Evolutionary conservation across 192 early-diverging fungal species (phyloP).

Genomic region (Phlyctochytrium planicorne): DNA sequence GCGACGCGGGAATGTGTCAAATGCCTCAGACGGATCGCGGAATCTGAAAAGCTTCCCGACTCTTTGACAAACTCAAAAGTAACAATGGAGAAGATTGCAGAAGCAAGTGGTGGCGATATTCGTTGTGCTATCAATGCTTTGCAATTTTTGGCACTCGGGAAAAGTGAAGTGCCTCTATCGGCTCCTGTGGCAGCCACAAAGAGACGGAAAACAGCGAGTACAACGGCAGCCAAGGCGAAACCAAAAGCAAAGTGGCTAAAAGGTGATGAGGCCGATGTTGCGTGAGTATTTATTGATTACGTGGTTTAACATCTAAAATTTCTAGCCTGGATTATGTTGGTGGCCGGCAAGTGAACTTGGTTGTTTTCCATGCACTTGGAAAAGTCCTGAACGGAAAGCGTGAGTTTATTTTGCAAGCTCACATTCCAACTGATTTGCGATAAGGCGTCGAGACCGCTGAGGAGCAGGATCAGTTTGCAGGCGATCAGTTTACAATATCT

Average conservation of each 20-base stretch:
- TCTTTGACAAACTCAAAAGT: too few relatives aligned
- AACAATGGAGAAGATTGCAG: slow-evolving; percentile 28
- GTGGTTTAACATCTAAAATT: too few relatives aligned
- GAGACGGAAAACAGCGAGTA: neutral
- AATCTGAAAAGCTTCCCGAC: too few relatives aligned
- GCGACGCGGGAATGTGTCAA: neutral
- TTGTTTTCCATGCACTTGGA: slow-evolving; percentile 41
- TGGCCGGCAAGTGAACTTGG: slow-evolving; percentile 28
- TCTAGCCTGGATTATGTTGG: slow-evolving; percentile 26
- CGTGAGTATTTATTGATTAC: neutral
- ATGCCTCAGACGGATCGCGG: too few relatives aligned
- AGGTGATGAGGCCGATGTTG: too few relatives aligned
- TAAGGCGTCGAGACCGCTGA: slow-evolving; percentile 13
- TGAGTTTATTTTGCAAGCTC: slow-evolving; percentile 8
- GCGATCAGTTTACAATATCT: neutral
- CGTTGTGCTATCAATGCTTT: slow-evolving; percentile 45
- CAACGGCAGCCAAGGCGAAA: neutral
- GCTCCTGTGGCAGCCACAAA: slow-evolving; percentile 16
- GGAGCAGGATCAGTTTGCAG: slow-evolving; percentile 9
- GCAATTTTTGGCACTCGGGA: slow-evolving; percentile 32
- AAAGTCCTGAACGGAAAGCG: slow-evolving; percentile 42
- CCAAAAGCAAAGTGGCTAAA: too few relatives aligned
- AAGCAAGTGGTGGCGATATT: slow-evolving; percentile 40
- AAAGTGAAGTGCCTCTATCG: neutral
- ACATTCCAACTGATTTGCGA: too few relatives aligned